Evolutionary conservation across 805 yeast species (phyloP).

Genomic region (Myxozyma neglecta): DNA sequence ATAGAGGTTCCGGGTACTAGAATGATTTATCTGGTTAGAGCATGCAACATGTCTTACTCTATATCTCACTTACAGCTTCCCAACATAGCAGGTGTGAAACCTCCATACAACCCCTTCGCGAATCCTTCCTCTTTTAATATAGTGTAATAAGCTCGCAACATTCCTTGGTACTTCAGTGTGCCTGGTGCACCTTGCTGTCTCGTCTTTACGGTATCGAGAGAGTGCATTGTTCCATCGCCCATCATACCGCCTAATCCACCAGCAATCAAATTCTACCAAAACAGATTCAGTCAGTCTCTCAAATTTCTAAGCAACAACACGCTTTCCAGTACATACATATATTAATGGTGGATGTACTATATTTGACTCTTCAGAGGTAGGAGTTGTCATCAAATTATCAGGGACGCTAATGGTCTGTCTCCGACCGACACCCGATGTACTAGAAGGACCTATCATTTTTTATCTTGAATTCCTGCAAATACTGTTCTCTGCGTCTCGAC

Average conservation of each 20-base stretch:
- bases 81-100: slow-evolving; percentile 85
- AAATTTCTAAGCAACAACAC: background rate
- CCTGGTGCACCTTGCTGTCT: slow-evolving; percentile 92
- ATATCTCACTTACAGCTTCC: slow-evolving; percentile 54
- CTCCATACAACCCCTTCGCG: slow-evolving; percentile 81
- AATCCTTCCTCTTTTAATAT: slow-evolving; percentile 85
- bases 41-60: no score
- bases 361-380: background rate
- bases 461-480: background rate
- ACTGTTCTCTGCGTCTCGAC: background rate
- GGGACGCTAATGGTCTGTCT: background rate
- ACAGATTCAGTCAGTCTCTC: slow-evolving; percentile 43
- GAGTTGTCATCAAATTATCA: background rate
- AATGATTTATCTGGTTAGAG: slow-evolving; percentile 10
- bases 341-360: slow-evolving; percentile 10
- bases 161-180: slow-evolving; percentile 64
- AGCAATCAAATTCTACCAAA: slow-evolving; percentile 54
- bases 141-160: slow-evolving; percentile 72
- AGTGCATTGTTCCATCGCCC: slow-evolving; percentile 93
- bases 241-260: slow-evolving; percentile 95
- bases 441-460: background rate
- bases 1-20: slow-evolving; percentile 84
- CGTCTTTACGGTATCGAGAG: slow-evolving; percentile 93
- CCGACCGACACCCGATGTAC: background rate
- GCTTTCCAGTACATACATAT: background rate